Conservation (phyloP, 2,329 filamentous ascomycete species). For the Chaetomiaceae sp. region DNA sequence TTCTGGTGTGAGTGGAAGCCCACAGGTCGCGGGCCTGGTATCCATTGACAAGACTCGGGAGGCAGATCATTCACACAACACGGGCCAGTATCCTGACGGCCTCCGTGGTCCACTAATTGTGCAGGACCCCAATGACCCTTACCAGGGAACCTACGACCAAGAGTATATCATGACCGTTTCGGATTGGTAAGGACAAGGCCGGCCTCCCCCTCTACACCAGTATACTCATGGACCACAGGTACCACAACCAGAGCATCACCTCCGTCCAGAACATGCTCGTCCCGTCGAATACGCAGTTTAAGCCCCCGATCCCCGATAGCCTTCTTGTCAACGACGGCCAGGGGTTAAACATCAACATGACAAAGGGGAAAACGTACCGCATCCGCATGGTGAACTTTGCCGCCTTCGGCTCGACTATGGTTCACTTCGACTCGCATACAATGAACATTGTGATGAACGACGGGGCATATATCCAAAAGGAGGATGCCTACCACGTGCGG, state of each 20-base stretch:
- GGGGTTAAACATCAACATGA: conserved; percentile 34
- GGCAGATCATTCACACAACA: conserved; percentile 57
- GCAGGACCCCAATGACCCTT: conserved; percentile 52
- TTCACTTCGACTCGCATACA: conserved; percentile 40
- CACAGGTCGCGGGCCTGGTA: background rate
- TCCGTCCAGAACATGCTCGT: conserved; percentile 38
- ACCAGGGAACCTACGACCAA: conserved; percentile 49
- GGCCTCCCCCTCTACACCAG: no score
- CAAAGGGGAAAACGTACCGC: conserved; percentile 42
- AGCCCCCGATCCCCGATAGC: conserved; percentile 38
- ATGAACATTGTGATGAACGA: conserved; percentile 45
- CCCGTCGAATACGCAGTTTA: conserved; percentile 36
- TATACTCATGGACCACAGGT: conserved; percentile 30
- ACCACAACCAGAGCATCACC: conserved; percentile 36
- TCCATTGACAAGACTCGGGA: conserved; percentile 6
- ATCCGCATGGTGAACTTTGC: conserved; percentile 44
- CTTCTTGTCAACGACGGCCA: conserved; percentile 42
- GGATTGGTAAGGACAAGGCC: conserved; percentile 21
- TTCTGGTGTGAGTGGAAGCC: conserved; percentile 39
- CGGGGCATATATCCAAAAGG: conserved; percentile 36
- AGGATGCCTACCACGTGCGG: conserved; percentile 36
- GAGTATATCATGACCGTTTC: conserved; percentile 53
- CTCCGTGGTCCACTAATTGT: conserved; percentile 58
- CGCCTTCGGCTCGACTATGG: conserved; percentile 39
- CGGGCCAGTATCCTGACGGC: conserved; percentile 64